Percentiles rank a stretch among this genome's conserved stretches.
These are phyloP conservation scores for Mrakia blollopis DNA, from an alignment of 768 basidiomycete genomes.

Conservation along the genomic window DNA sequence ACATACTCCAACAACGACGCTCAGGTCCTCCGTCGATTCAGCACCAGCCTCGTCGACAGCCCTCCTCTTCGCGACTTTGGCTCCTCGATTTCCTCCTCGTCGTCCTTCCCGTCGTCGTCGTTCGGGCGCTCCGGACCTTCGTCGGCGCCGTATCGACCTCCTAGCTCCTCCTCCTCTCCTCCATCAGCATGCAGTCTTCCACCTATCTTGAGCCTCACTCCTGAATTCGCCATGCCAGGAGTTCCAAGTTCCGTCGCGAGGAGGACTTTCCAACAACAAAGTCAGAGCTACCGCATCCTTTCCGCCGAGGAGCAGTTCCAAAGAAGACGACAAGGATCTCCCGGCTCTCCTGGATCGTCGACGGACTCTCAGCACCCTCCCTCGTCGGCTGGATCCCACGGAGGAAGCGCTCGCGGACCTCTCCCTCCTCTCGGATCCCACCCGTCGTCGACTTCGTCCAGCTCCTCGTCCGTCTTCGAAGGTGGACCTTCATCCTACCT, in stretches of 20 bases:
- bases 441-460: not conserved
- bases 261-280: not conserved
- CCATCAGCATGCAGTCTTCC: not conserved
- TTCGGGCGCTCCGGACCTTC: not conserved
- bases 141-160: not conserved
- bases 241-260: not conserved
- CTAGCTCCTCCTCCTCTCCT: not conserved
- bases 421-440: not conserved
- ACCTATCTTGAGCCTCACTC: not conserved
- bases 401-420: not conserved
- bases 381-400: not conserved
- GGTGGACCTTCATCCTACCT: not conserved
- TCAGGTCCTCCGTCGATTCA: conserved; percentile 4
- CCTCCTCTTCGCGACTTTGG: not conserved
- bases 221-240: not conserved
- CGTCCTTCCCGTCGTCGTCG: not conserved
- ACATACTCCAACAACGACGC: conserved; percentile 5
- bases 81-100: not conserved
- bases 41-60: not conserved
- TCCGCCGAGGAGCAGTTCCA: not conserved
- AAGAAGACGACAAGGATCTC: not conserved
- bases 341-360: not conserved
- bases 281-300: not conserved
- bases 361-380: not conserved
- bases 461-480: not conserved